Conservation (phyloP, 805 yeast genomes). For the Candida piceae region DNA sequence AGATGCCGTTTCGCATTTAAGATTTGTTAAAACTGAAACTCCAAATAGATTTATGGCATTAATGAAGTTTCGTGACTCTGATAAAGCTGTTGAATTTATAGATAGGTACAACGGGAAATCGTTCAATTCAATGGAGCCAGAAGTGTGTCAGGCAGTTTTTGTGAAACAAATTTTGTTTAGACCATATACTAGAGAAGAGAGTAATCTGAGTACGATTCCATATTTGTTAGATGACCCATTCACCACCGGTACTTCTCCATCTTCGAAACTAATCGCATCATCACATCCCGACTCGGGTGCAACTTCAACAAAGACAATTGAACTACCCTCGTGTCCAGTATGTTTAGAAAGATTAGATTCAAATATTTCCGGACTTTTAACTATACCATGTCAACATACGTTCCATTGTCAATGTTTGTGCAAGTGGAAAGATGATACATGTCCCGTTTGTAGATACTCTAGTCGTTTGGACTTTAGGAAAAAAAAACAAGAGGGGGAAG, state of each 20-base stretch:
- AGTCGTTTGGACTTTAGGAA: slow-evolving; percentile 28
- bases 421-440: slow-evolving; percentile 84
- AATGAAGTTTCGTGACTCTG: slow-evolving; percentile 59
- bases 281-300: too few relatives aligned
- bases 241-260: slow-evolving; percentile 32
- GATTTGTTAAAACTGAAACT: slow-evolving; percentile 62
- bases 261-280: too few relatives aligned
- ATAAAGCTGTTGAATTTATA: slow-evolving; percentile 60
- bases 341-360: slow-evolving; percentile 87
- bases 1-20: slow-evolving; percentile 58
- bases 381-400: slow-evolving; percentile 90
- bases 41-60: slow-evolving; percentile 72
- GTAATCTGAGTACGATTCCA: slow-evolving; percentile 42
- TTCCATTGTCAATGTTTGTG: slow-evolving; percentile 86
- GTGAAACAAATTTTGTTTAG: slow-evolving; percentile 55
- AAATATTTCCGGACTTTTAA: slow-evolving; percentile 70
- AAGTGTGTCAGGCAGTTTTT: slow-evolving; percentile 70
- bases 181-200: slow-evolving; percentile 22
- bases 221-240: slow-evolving; percentile 72
- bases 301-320: slow-evolving; percentile 31
- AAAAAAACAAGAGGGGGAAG: slow-evolving; percentile 23
- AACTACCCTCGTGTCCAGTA: slow-evolving; percentile 89
- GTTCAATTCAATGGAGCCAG: slow-evolving; percentile 87
- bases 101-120: slow-evolving; percentile 62
- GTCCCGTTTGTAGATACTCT: slow-evolving; percentile 87